phyloP scores from a whole-genome alignment of 2,329 filamentous ascomycete species.

The Nigrograna mackinnonii region DNA sequence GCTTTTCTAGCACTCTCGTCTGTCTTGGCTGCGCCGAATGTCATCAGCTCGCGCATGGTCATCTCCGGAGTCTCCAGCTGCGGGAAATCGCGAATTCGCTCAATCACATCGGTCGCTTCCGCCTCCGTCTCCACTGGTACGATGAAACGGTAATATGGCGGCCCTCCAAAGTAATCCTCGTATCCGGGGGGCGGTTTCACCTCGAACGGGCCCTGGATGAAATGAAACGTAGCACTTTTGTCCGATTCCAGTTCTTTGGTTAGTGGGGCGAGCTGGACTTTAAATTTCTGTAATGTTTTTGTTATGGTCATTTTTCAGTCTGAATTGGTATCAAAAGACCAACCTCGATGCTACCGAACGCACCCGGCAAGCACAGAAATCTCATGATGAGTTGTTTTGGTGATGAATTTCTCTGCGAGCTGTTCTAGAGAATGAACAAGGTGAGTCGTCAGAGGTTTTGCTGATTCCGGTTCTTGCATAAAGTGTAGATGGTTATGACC shows the following conservation, averaged over 20 bases:
- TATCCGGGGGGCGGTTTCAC: slow-evolving; percentile 58
- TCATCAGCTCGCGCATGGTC: slow-evolving; percentile 55
- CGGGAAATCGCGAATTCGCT: slow-evolving; percentile 57
- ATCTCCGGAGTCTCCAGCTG: slow-evolving; percentile 56
- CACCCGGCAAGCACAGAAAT: slow-evolving; percentile 61
- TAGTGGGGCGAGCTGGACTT: slow-evolving; percentile 56
- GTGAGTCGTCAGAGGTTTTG: too few species aligned
- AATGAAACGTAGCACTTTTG: slow-evolving; percentile 50
- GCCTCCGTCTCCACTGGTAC: slow-evolving; percentile 39
- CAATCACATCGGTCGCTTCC: slow-evolving; percentile 50
- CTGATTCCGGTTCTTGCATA: too few species aligned
- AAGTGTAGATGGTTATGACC: too few species aligned
- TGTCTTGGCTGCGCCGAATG: slow-evolving; percentile 36
- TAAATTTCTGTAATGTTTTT: slow-evolving; percentile 53
- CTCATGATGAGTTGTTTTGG: too few species aligned
- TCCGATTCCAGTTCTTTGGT: slow-evolving; percentile 53
- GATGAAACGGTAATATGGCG: slow-evolving; percentile 61
- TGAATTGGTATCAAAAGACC: slow-evolving; percentile 28
- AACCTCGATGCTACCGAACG: slow-evolving; percentile 61
- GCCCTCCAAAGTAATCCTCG: slow-evolving; percentile 60
- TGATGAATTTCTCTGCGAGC: too few species aligned
- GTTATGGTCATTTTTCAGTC: background rate
- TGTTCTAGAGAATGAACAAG: too few species aligned
- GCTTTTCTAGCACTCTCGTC: slow-evolving; percentile 9
- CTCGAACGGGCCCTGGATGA: slow-evolving; percentile 51